A percentile compares a stretch with the other conserved stretches of the same genome.
phyloP scores from a whole-genome alignment of 108 stramenopile genomes.

The Nannochloropsis gaditana region DNA sequence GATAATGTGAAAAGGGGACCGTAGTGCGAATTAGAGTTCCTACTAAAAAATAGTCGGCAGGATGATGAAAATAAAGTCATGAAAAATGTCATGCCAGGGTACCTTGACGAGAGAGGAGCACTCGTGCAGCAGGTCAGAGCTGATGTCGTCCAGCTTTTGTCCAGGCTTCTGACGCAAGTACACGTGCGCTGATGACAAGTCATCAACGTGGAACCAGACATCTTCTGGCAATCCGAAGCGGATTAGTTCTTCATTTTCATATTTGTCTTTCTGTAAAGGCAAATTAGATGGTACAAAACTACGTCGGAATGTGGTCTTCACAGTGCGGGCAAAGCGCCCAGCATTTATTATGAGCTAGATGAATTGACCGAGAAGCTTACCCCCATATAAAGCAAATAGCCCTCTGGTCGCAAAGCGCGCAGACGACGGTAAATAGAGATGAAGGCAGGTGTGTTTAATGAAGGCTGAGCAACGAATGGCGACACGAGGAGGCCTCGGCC shows the following conservation, averaged over 20 bases:
- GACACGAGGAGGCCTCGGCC: no score
- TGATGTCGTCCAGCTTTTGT: constrained; percentile 75
- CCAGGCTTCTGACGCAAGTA: constrained; percentile 84
- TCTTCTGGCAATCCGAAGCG: constrained; percentile 82
- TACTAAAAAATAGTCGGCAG: background rate
- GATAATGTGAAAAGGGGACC: constrained; percentile 31
- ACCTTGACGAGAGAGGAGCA: constrained; percentile 49
- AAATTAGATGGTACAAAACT: background rate
- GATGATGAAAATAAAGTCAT: background rate
- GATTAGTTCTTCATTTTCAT: constrained; percentile 97
- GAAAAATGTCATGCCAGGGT: background rate
- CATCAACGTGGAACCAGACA: constrained; percentile 97
- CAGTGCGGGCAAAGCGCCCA: no score
- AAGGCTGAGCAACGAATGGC: no score
- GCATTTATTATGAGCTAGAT: no score
- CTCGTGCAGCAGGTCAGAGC: constrained; percentile 50
- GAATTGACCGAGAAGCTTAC: background rate
- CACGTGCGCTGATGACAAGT: constrained; percentile 91
- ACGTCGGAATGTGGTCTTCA: no score
- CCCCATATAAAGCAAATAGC: background rate
- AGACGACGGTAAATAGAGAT: background rate
- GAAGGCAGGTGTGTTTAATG: no score
- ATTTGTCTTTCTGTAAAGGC: constrained; percentile 57
- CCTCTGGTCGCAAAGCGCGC: background rate
- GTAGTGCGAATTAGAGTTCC: constrained; percentile 36